A percentile compares a stretch with the other conserved stretches of the same genome.
Conservation (phyloP, 164 flowering plant genomes). For the Liriodendron chinense region DNA sequence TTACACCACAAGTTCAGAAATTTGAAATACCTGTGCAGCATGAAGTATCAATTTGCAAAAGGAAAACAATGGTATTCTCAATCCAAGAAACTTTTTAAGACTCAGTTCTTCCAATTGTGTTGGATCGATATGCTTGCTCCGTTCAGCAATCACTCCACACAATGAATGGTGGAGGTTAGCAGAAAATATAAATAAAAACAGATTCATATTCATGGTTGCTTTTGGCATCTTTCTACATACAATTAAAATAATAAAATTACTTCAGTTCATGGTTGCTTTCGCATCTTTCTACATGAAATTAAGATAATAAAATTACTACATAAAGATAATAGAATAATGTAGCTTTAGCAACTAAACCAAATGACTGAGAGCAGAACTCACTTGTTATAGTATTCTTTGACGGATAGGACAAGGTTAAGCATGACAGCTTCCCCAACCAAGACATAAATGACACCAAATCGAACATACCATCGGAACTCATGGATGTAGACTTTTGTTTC, state of each 20-base stretch:
- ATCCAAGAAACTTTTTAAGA: no score
- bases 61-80: no score
- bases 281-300: neutral
- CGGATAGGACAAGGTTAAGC: conserved; percentile 64
- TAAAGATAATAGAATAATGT: neutral
- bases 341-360: neutral
- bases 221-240: neutral
- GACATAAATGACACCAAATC: conserved; percentile 77
- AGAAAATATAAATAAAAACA: neutral
- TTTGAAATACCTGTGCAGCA: no score
- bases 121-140: no score
- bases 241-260: conserved; percentile 4
- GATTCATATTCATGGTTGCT: neutral
- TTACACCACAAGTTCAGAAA: no score
- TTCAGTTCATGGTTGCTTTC: neutral
- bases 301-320: conserved; percentile 3
- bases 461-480: conserved; percentile 86
- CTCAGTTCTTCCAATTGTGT: no score
- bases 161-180: neutral
- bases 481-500: conserved; percentile 78
- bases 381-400: conserved; percentile 52
- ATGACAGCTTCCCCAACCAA: conserved; percentile 79
- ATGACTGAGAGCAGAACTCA: conserved; percentile 26
- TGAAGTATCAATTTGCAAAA: no score
- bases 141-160: no score